These are phyloP conservation scores for Termitomyces sp. DNA, from an alignment of 1,284 basidiomycete species.

Conservation along the genomic window DNA sequence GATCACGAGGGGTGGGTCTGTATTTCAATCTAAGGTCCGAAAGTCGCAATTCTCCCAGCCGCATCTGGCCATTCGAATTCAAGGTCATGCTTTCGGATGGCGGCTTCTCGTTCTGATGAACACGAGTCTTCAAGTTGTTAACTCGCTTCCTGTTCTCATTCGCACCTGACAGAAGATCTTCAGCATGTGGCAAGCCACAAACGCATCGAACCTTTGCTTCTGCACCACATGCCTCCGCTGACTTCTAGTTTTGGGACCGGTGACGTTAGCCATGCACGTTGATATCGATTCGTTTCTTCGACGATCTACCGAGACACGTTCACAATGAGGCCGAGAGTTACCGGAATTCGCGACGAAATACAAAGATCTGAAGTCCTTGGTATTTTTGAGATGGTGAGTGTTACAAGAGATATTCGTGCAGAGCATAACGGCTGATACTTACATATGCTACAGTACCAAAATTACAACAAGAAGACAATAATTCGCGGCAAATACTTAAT, in stretches of 20 bases:
- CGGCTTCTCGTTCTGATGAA: background rate
- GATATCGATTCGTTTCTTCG: background rate
- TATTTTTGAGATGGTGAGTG: background rate
- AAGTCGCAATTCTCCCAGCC: background rate
- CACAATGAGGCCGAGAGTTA: background rate
- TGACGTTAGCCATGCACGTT: background rate
- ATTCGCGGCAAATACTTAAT: background rate
- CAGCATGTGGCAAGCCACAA: background rate
- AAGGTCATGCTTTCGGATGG: background rate
- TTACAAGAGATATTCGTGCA: conserved; percentile 1
- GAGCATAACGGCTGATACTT: conserved; percentile 3
- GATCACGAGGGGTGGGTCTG: background rate
- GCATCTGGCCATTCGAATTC: background rate
- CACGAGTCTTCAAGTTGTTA: background rate
- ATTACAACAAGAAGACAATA: conserved; percentile 9
- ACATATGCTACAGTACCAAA: conserved; percentile 2
- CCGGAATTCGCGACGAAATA: background rate
- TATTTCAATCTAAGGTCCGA: background rate
- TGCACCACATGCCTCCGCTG: background rate
- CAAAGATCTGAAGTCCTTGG: background rate
- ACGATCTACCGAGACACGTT: background rate
- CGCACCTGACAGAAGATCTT: background rate
- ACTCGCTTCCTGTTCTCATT: background rate
- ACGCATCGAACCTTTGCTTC: background rate
- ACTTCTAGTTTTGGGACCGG: background rate